These are phyloP conservation scores for Septoria linicola DNA, from an alignment of 2,329 filamentous ascomycete genomes.

Conservation along the genomic window DNA sequence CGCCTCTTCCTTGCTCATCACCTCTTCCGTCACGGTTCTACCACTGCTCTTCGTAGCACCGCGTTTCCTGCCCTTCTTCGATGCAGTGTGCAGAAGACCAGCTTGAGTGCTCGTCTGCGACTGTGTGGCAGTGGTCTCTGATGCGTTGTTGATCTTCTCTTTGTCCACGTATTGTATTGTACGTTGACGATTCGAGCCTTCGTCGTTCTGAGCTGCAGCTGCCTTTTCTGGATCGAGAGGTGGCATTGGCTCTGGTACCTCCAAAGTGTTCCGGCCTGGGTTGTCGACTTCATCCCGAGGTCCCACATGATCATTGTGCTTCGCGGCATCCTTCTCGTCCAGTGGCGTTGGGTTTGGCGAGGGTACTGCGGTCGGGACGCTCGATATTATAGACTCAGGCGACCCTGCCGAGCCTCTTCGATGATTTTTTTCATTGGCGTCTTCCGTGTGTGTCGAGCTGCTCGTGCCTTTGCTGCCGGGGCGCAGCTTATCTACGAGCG, in stretches of 20 bases:
- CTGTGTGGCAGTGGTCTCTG: conserved; percentile 36
- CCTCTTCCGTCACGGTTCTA: conserved; percentile 66
- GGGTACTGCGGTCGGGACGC: conserved; percentile 34
- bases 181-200: conserved; percentile 34
- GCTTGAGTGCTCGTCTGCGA: conserved; percentile 13
- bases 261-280: not conserved
- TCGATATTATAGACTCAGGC: conserved; percentile 27
- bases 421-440: conserved; percentile 30
- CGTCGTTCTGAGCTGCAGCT: conserved; percentile 32
- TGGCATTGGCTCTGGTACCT: not conserved
- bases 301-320: conserved; percentile 1
- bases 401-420: conserved; percentile 26
- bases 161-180: conserved; percentile 37
- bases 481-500: conserved; percentile 37
- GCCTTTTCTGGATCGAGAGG: conserved; percentile 35
- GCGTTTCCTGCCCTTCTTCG: conserved; percentile 63
- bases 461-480: conserved; percentile 33
- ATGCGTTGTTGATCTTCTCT: conserved; percentile 25
- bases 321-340: conserved; percentile 30
- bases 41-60: conserved; percentile 69
- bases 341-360: conserved; percentile 29
- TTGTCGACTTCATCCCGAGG: conserved; percentile 16
- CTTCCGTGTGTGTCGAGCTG: conserved; percentile 24
- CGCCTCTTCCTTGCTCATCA: conserved; percentile 72
- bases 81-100: conserved; percentile 34